Conservation (phyloP, 2,329 filamentous ascomycete genomes). For the Xylaria sp. region DNA sequence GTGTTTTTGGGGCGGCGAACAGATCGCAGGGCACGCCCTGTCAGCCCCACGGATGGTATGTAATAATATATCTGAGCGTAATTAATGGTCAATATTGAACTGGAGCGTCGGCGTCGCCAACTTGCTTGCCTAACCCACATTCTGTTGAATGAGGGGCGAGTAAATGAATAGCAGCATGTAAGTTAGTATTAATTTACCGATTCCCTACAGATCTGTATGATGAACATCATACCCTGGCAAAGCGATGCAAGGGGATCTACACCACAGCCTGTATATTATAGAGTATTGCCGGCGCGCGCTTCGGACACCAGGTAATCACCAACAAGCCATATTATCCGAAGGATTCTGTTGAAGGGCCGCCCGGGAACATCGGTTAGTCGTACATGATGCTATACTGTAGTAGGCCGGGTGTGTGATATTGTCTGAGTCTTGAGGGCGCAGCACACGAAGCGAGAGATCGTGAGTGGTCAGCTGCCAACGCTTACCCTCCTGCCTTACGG, state of each 20-base stretch:
- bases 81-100: background rate
- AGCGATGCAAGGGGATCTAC: background rate
- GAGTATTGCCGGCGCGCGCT: background rate
- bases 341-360: background rate
- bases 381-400: too few species aligned
- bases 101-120: background rate
- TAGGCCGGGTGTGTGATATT: background rate
- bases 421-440: background rate
- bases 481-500: background rate
- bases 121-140: background rate
- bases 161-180: too few species aligned
- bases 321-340: background rate
- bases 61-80: background rate
- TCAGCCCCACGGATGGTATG: background rate
- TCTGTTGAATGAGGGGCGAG: background rate
- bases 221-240: background rate
- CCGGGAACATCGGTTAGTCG: background rate
- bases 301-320: background rate
- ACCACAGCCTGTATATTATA: background rate
- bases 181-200: too few species aligned
- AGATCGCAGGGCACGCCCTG: background rate
- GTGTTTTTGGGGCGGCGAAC: background rate
- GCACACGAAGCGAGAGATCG: background rate
- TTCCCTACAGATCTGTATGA: too few species aligned
- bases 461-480: background rate